phyloP scores from a whole-genome alignment of 768 basidiomycete genomes.

The Naganishia vishniacii region DNA sequence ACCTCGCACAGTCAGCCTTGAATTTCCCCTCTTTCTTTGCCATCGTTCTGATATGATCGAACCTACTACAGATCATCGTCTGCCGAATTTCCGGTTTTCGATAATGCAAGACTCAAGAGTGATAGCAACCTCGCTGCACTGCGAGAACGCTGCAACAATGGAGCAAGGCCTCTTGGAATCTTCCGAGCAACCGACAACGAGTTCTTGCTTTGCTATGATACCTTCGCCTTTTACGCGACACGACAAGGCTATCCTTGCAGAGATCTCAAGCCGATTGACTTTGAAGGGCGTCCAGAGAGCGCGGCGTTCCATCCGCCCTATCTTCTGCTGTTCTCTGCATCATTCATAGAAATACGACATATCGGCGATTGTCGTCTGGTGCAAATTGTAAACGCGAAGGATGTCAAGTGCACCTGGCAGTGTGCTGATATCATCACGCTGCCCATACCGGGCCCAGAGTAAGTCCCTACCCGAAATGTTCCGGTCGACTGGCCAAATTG shows the following conservation, averaged over 20 bases:
- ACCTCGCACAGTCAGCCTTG: conserved; percentile 71
- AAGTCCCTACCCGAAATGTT: conserved; percentile 5
- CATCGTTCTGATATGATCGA: conserved; percentile 1
- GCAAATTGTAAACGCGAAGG: conserved; percentile 46
- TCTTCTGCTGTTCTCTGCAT: conserved; percentile 75
- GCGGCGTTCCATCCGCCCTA: conserved; percentile 86
- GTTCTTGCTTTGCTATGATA: conserved; percentile 64
- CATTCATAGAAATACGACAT: conserved; percentile 86
- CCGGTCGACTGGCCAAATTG: no score
- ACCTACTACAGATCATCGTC: conserved; percentile 63
- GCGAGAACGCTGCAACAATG: conserved; percentile 70
- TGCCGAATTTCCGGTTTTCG: conserved; percentile 69
- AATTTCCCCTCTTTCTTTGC: neutral
- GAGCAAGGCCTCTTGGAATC: conserved; percentile 76
- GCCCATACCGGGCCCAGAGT: conserved; percentile 52
- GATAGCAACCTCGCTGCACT: conserved; percentile 61
- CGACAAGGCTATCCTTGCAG: conserved; percentile 84
- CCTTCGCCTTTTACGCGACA: conserved; percentile 88
- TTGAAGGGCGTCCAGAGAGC: conserved; percentile 85
- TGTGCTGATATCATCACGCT: conserved; percentile 53
- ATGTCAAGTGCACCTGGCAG: conserved; percentile 81
- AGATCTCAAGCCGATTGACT: conserved; percentile 67
- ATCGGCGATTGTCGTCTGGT: conserved; percentile 48
- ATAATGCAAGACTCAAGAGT: conserved; percentile 56
- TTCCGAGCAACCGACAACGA: conserved; percentile 81